phyloP scores from a whole-genome alignment of 371 early-diverging fungal species.

The Neoconidiobolus thromboides region DNA sequence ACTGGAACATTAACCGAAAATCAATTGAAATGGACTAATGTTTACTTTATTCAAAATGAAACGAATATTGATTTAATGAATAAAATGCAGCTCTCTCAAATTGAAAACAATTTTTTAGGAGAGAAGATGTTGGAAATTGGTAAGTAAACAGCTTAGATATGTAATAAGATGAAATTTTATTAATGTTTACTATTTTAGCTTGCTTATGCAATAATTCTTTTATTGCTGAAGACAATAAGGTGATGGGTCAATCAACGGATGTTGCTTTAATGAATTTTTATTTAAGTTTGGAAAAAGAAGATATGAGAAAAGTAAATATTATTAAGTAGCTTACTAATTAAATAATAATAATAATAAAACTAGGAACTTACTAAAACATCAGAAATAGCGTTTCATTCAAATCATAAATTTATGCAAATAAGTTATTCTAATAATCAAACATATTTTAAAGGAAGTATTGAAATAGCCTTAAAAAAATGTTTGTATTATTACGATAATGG shows the following conservation, averaged over 20 bases:
- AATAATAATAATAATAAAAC: conserved; percentile 12
- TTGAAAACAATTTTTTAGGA: too few species aligned
- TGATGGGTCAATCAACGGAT: conserved; percentile 68
- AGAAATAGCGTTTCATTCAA: conserved; percentile 78
- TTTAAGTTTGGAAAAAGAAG: neutral
- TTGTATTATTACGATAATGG: conserved; percentile 14
- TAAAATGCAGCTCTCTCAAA: too few species aligned
- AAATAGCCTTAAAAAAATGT: neutral
- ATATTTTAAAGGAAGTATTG: neutral
- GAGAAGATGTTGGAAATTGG: conserved; percentile 20
- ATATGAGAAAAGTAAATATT: neutral
- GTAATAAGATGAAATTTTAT: too few species aligned
- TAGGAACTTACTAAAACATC: neutral
- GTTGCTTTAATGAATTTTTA: conserved; percentile 63
- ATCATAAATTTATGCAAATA: conserved; percentile 79
- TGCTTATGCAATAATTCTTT: conserved; percentile 61
- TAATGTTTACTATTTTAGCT: conserved; percentile 19
- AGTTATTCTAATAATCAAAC: conserved; percentile 14
- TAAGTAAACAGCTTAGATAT: conserved; percentile 14
- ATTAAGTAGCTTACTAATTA: neutral
- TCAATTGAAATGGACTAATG: conserved; percentile 58
- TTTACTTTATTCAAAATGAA: too few species aligned
- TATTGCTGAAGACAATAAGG: conserved; percentile 31
- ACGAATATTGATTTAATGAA: too few species aligned
- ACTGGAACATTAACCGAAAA: conserved; percentile 92